Base-by-base conservation (phyloP, 768 basidiomycete genomes). In the Pholiota molesta region DNA sequence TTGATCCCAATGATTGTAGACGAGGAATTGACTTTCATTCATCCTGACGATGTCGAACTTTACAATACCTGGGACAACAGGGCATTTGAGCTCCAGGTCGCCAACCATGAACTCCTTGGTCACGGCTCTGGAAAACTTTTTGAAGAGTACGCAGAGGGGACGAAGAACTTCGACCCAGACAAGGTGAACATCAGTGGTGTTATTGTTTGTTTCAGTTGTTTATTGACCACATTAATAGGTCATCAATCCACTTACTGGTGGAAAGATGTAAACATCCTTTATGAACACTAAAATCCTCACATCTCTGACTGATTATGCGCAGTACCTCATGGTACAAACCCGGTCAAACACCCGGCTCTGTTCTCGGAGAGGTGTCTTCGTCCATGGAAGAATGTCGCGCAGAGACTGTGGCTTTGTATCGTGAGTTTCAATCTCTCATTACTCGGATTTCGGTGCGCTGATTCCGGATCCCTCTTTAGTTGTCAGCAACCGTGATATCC, bases 301-400 rank as follows among this genome's bases (percentile, higher is more conserved):
- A 9, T 60, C 33, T 35, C 19, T 45, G 35, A 61, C 52, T 62
- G 17, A 51, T 16, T 55, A 33, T 28, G 59, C 45, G 7, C 51
- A 94, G 91, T 58, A 81, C 84, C 3, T 88, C 90, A 16, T 95
- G 94, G 94, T 96, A 96, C 74, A 91, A 91, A 71, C 83, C 90
- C 35, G 94, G 94, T 8, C 94, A 94, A 73, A 93, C 90, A 0
- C 83, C 92, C 40, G 90, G 86, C 53, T 87, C 92, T 10, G 88
- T 94, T 1, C 80, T 96, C 1, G 94, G 94, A 0, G 90, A 94
- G 62, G 90, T 94, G 8, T 94, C 92, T 3, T 94, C 93, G 0
- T 95, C 94, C 1, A 86, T 95, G 85, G 94, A 95, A 74, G 94
- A 95, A 77, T 95, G 94, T 67, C 86, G 94, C n/a, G 94, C 94